Evolutionary conservation across 176 grass and related monocot genomes (phyloP), one percentile per base, ranked within the genome.

Genomic region (Guadua angustifolia): DNA sequence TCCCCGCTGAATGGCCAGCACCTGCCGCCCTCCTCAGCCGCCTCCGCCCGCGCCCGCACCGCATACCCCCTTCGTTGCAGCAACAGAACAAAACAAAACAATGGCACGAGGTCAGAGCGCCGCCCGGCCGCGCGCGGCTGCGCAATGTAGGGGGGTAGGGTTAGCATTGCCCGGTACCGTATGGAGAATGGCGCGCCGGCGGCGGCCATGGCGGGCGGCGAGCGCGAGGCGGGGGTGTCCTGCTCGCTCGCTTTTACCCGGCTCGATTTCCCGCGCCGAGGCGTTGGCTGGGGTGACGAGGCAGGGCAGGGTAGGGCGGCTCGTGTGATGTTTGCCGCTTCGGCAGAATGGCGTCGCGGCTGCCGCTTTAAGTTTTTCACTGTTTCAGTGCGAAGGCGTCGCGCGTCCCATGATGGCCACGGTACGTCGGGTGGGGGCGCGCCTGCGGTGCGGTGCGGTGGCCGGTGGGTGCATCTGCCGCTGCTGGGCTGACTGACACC

Each of bases 1-100:
- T 15, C 71, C 53, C 88, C 88, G 63, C 24, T 83, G 38, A 89
- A 85, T 19, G 88, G 88, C 83, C 88, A 89, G 64, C 83, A 56
- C 71, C 63, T 42, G 21, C 55, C 26, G n/a, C 73, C 78, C n/a
- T 22, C 83, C 6, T 62, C 73, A 58, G 40, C 86, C 43, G 22
- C 55, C 9, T 73, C 73, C 47, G 66, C 43, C 73, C 86, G 72
- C 73, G 43, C 64, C 56, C 73, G 56, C 65, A 66, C 88, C 56
- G 46, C 83, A 66, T 73, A 90, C 38, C 80, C 88, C 66, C 83
- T 90, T 58, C 74, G 50, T 43, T 10, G 73, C 65, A 25, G 60
- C 60, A 47, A 26, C 33, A 53, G 25, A 75, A 75, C 8, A 21
- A 14, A 50, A 47, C 24, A 39, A 22, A 60, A 71, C 26, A 77